Evolutionary conservation across 1,139 yeast genomes (phyloP).

Genomic region (Geotrichum bryndzae): DNA sequence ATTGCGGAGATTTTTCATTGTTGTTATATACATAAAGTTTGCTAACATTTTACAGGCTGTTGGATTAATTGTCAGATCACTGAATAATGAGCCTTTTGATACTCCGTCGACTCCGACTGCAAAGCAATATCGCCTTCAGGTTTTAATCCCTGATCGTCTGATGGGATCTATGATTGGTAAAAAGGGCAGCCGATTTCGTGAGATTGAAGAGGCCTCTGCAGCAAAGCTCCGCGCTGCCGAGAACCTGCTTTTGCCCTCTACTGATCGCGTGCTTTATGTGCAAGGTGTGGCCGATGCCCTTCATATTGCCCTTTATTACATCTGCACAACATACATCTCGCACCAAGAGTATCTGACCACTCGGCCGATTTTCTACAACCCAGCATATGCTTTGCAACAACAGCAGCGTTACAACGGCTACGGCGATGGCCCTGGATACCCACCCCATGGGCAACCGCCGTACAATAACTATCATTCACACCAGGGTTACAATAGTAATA

Average conservation of each 20-base stretch:
- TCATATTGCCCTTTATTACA: conserved; percentile 73
- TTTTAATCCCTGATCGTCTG: conserved; percentile 72
- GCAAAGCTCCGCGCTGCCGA: conserved; percentile 77
- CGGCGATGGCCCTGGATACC: conserved; percentile 7
- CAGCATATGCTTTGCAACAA: conserved; percentile 13
- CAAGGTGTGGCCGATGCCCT: conserved; percentile 84
- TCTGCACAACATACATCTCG: conserved; percentile 49
- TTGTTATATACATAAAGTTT: background rate
- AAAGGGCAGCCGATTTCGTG: conserved; percentile 67
- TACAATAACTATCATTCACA: background rate
- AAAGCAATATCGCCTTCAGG: conserved; percentile 50
- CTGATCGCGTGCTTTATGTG: conserved; percentile 68
- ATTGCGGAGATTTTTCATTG: conserved; percentile 6
- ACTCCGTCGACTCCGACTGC: conserved; percentile 54
- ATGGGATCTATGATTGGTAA: conserved; percentile 83
- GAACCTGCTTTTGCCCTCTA: conserved; percentile 66
- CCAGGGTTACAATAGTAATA: background rate
- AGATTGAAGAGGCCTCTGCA: conserved; percentile 78
- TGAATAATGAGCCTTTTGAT: conserved; percentile 63
- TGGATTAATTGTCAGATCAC: conserved; percentile 63
- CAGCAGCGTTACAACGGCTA: background rate
- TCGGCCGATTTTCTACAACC: conserved; percentile 19
- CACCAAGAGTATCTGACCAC: conserved; percentile 21
- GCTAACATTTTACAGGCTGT: conserved; percentile 43
- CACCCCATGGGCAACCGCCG: background rate